A percentile compares a stretch with the other conserved stretches of the same genome.
These are phyloP conservation scores for Cucurbita pepo DNA, from an alignment of 306 rosid genomes.

Conservation along the genomic window DNA sequence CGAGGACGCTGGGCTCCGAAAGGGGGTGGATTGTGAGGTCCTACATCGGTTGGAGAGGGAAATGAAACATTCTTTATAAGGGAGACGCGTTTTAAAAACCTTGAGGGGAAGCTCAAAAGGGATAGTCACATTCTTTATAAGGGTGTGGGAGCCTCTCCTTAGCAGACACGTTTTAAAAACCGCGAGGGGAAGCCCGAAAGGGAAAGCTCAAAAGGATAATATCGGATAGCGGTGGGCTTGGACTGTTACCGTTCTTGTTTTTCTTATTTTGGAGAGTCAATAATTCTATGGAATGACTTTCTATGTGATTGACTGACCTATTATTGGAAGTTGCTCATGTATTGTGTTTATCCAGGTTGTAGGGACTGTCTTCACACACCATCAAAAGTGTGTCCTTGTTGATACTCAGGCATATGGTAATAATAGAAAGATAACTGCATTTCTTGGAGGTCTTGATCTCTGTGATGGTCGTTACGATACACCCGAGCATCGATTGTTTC, in stretches of 20 bases:
- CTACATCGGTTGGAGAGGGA: no score
- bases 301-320: background rate
- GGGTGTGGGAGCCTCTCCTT: no score
- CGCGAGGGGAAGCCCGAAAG: no score
- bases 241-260: background rate
- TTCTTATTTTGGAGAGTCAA: background rate
- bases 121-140: no score
- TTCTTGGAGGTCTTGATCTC: constrained; percentile 86
- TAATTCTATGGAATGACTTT: background rate
- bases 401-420: constrained; percentile 77
- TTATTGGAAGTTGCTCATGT: background rate
- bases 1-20: no score
- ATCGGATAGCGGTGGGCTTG: no score
- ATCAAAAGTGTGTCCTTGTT: constrained; percentile 84
- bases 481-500: constrained; percentile 79
- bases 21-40: no score
- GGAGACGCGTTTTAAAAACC: no score
- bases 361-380: constrained; percentile 83
- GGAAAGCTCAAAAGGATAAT: no score
- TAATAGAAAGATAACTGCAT: constrained; percentile 66
- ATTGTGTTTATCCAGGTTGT: constrained; percentile 45
- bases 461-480: constrained; percentile 99
- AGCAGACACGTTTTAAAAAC: no score
- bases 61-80: no score
- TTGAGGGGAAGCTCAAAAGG: no score